These are phyloP conservation scores for Saturnispora bothae DNA, from an alignment of 805 yeast species.

Conservation along the genomic window DNA sequence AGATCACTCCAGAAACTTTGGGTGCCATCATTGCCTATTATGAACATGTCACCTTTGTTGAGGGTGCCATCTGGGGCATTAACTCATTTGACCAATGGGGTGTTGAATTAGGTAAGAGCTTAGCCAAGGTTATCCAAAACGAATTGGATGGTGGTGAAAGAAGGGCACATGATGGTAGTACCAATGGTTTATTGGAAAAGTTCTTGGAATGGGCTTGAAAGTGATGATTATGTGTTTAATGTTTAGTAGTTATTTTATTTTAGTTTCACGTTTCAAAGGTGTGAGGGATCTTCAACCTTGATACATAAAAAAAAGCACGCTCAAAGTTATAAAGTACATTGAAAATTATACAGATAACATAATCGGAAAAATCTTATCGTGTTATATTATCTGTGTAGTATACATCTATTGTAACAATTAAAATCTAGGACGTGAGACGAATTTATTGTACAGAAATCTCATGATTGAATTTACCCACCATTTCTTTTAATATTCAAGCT, in stretches of 20 bases:
- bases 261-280: too few relatives aligned
- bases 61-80: constrained; percentile 99
- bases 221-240: too few relatives aligned
- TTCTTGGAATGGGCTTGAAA: constrained; percentile 96
- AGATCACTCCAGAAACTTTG: constrained; percentile 91
- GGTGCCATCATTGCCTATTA: constrained; percentile 97
- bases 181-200: constrained; percentile 88
- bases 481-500: constrained; percentile 6
- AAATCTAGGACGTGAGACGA: too few relatives aligned
- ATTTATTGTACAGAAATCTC: too few relatives aligned
- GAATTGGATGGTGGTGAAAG: constrained; percentile 60
- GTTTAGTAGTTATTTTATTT: too few relatives aligned
- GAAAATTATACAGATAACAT: too few relatives aligned
- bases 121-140: constrained; percentile 89
- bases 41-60: constrained; percentile 94
- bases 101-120: constrained; percentile 95
- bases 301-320: too few relatives aligned
- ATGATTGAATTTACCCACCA: constrained; percentile 5
- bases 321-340: too few relatives aligned
- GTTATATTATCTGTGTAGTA: too few relatives aligned
- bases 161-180: constrained; percentile 79
- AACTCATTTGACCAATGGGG: constrained; percentile 99
- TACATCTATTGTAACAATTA: too few relatives aligned
- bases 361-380: too few relatives aligned
- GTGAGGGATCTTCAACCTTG: too few relatives aligned